Evolutionary conservation across 441 rosid genomes (phyloP), one percentile per base, ranked within the genome.

Genomic region (Hura crepitans): DNA sequence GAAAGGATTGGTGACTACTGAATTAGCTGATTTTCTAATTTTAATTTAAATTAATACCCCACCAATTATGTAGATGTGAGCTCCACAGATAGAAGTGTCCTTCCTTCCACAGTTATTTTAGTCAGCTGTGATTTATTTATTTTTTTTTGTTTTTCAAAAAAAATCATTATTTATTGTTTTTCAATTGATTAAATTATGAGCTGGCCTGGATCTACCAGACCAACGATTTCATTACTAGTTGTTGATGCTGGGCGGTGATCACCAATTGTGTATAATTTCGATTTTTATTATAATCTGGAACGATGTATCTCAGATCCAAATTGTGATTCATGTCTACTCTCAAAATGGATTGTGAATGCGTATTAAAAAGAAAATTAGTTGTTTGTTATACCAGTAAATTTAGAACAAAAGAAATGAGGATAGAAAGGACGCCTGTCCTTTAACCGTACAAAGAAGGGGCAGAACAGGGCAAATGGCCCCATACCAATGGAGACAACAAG

Each of bases 11-110:
- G 15, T 45, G 22, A 63, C 59, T 62, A 0, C 6, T 15, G 1
- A 13, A 15, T 33, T 33, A 59, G 71, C 51, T 23, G 15, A 67
- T 67, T 12, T 54, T 67, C 61, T 67, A 39, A 54, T 51, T 6
- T 35, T 35, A 66, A 22, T 66, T 14, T 23, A 45, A 33, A 3
- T 27, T n/a, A n/a, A 45, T n/a, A n/a, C n/a, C n/a, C n/a, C n/a
- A n/a, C n/a, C n/a, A n/a, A n/a, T n/a, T n/a, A n/a, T 60, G 70
- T 72, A 74, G 79, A 79, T 74, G 76, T 49, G 69, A 72, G 71
- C 72, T 66, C 71, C 75, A 47, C 33, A 50, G 37, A n/a, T n/a
- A 10, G 3, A 55, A 35, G 43, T 20, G 37, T 46, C 70, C 18
- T 12, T 2, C 14, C 46, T 42, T 14, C 75, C 71, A 30, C 76